Percentiles rank a stretch among this genome's conserved stretches.
Conservation (phyloP, 1,284 basidiomycete genomes). For the Taiwanofungus camphoratus region DNA sequence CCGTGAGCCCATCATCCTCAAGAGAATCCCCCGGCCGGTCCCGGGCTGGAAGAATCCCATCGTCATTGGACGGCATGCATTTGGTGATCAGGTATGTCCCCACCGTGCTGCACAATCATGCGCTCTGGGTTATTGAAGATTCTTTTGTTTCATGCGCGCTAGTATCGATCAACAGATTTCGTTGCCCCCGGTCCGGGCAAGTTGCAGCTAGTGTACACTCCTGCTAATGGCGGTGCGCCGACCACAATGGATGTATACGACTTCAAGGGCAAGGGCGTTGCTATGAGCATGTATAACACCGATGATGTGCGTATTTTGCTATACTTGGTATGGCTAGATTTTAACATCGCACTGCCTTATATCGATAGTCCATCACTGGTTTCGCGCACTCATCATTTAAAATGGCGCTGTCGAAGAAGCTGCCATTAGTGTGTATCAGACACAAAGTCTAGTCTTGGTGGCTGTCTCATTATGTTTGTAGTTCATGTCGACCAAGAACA, state of each 20-base stretch:
- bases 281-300: conserved; percentile 94
- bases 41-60: conserved; percentile 98
- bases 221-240: conserved; percentile 59
- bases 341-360: not conserved
- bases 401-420: conserved; percentile 95
- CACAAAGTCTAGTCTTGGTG: not conserved
- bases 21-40: conserved; percentile 87
- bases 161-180: conserved; percentile 91
- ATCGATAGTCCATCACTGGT: conserved; percentile 75
- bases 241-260: conserved; percentile 81
- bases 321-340: not conserved
- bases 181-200: conserved; percentile 86
- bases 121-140: not conserved
- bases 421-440: conserved; percentile 67
- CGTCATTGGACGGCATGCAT: conserved; percentile 94
- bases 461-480: conserved; percentile 18
- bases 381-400: conserved; percentile 98
- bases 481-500: conserved; percentile 99
- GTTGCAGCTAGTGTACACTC: conserved; percentile 84
- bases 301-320: conserved; percentile 59
- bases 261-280: conserved; percentile 86
- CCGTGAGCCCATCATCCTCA: conserved; percentile 94
- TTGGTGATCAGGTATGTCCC: conserved; percentile 80
- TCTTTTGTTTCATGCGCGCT: not conserved
- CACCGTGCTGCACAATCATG: not conserved